phyloP scores from a whole-genome alignment of 352 stramenopile species.

The Phytophthora litchii region DNA sequence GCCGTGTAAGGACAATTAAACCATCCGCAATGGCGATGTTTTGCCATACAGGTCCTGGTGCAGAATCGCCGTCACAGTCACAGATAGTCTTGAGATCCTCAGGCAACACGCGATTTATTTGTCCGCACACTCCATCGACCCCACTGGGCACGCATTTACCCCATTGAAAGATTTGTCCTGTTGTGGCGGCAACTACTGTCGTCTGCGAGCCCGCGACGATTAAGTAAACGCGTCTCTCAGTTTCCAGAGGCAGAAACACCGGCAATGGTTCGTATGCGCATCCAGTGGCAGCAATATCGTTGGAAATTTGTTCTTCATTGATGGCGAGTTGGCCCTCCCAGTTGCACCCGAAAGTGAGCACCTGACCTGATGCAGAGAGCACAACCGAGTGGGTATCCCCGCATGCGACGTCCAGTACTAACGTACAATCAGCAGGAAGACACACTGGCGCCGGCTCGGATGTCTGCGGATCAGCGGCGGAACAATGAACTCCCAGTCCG shows the following conservation, averaged over 20 bases:
- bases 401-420: conserved; percentile 54
- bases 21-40: conserved; percentile 55
- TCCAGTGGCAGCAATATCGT: conserved; percentile 17
- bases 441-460: conserved; percentile 29
- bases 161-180: conserved; percentile 45
- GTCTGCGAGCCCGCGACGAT: conserved; percentile 38
- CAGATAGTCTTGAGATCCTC: conserved; percentile 23
- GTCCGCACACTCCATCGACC: conserved; percentile 38
- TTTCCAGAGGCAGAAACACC: conserved; percentile 6
- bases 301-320: conserved; percentile 23
- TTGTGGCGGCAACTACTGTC: conserved; percentile 28
- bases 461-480: conserved; percentile 23
- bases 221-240: conserved; percentile 28
- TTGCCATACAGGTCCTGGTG: conserved; percentile 32
- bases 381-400: conserved; percentile 74
- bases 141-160: conserved; percentile 39
- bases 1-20: conserved; percentile 44
- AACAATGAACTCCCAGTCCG: conserved; percentile 39
- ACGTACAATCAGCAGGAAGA: conserved; percentile 16
- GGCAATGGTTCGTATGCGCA: conserved; percentile 24
- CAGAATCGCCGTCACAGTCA: not conserved
- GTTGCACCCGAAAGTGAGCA: conserved; percentile 70
- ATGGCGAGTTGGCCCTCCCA: conserved; percentile 76
- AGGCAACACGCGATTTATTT: conserved; percentile 33
- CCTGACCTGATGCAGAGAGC: conserved; percentile 46